Conservation (phyloP, 768 basidiomycete genomes). For the Collybia mongolica region DNA sequence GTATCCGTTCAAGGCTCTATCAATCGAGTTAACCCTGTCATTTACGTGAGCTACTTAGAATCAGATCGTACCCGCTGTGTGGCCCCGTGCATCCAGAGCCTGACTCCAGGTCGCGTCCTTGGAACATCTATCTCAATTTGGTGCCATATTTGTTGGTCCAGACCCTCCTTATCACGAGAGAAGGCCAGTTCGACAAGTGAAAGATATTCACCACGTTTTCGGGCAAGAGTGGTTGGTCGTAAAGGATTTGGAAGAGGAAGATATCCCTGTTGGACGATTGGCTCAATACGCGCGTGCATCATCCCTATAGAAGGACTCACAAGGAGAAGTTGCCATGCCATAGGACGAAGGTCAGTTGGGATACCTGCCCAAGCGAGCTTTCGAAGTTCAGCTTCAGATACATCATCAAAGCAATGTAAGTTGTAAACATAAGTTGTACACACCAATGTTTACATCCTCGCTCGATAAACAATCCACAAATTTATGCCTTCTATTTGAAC, state of each 20-base stretch:
- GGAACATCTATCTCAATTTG: constrained; percentile 99
- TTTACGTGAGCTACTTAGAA: not conserved
- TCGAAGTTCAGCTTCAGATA: constrained; percentile 66
- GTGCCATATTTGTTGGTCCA: constrained; percentile 99
- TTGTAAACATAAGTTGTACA: constrained; percentile 22
- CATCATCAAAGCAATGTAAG: constrained; percentile 7
- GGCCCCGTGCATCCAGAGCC: constrained; percentile 85
- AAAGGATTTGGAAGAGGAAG: constrained; percentile 81
- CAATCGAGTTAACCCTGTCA: constrained; percentile 15
- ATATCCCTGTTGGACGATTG: constrained; percentile 64
- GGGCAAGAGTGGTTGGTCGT: constrained; percentile 71
- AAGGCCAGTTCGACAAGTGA: constrained; percentile 90
- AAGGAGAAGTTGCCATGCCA: constrained; percentile 93
- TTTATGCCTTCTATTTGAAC: constrained; percentile 74
- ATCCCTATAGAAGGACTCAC: constrained; percentile 43
- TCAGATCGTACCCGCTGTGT: constrained; percentile 78
- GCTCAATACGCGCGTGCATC: constrained; percentile 6
- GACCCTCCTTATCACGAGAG: constrained; percentile 75
- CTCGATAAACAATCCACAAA: constrained; percentile 77
- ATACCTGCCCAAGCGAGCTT: constrained; percentile 96
- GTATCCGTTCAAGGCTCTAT: constrained; percentile 89
- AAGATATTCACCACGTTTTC: constrained; percentile 91
- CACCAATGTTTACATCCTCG: constrained; percentile 82
- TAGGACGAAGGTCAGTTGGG: constrained; percentile 80
- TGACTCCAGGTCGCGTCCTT: constrained; percentile 87